A percentile compares a stretch with the other conserved stretches of the same genome.
phyloP scores from a whole-genome alignment of 257 asterid species.

The Solanum raphanifolium region DNA sequence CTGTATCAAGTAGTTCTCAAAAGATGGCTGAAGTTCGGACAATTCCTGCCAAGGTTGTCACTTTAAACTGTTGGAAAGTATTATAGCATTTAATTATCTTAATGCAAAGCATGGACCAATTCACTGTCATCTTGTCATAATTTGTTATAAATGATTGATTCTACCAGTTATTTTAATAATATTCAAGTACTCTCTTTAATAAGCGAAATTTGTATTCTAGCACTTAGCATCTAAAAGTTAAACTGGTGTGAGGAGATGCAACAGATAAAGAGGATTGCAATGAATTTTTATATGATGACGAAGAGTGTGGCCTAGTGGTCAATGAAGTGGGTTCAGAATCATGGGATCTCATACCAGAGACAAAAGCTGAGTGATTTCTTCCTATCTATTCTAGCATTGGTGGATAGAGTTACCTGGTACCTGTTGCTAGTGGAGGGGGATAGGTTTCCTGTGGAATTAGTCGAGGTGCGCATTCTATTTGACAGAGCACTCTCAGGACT shows the following conservation, averaged over 20 bases:
- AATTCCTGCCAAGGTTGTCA: constrained; percentile 32
- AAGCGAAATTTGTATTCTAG: background rate
- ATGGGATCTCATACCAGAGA: background rate
- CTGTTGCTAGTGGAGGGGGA: background rate
- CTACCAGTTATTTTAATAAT: background rate
- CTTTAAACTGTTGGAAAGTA: background rate
- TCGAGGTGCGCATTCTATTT: background rate
- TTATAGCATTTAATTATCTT: background rate
- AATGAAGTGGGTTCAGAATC: background rate
- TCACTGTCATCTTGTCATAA: background rate
- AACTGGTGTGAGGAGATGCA: background rate
- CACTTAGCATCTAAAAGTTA: background rate
- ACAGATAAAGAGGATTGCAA: background rate
- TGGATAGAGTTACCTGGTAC: background rate
- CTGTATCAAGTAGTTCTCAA: constrained; percentile 34
- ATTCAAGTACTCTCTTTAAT: background rate
- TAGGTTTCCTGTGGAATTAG: background rate
- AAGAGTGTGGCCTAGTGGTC: background rate
- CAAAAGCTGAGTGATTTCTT: background rate
- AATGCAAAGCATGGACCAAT: background rate
- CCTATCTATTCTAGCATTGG: background rate
- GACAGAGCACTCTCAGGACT: background rate
- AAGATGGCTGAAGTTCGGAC: constrained; percentile 31
- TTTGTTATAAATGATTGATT: background rate
- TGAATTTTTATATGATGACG: background rate